These are phyloP conservation scores for Saturnispora besseyi DNA, from an alignment of 805 yeast species.

Conservation along the genomic window DNA sequence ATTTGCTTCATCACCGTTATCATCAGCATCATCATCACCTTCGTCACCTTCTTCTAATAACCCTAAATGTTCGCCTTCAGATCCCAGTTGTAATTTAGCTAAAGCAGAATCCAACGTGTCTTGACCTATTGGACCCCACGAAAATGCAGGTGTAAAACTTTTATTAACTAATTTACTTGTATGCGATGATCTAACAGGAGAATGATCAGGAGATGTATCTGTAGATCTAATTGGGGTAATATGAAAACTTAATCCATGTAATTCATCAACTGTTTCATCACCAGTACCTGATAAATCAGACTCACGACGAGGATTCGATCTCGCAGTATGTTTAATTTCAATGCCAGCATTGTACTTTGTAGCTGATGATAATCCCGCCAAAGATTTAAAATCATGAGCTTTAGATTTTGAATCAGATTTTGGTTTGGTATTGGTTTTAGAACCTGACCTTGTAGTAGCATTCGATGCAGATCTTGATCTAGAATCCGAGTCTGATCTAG, in stretches of 20 bases:
- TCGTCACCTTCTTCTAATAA: neutral
- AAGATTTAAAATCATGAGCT: constrained; percentile 5
- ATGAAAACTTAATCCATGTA: constrained; percentile 23
- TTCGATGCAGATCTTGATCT: constrained; percentile 1
- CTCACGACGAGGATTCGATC: constrained; percentile 1
- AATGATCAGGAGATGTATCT: constrained; percentile 18
- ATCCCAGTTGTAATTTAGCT: neutral
- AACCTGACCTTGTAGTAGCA: neutral
- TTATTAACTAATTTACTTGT: constrained; percentile 18
- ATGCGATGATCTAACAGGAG: constrained; percentile 10
- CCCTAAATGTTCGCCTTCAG: neutral
- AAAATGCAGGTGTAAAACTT: constrained; percentile 17
- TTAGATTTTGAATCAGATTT: constrained; percentile 7
- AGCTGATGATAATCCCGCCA: constrained; percentile 1
- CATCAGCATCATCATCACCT: neutral
- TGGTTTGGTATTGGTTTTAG: neutral
- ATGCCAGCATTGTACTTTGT: neutral
- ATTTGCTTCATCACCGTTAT: neutral
- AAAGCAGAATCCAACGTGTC: neutral
- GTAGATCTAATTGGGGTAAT: constrained; percentile 24
- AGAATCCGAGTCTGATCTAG: neutral
- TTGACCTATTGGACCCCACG: constrained; percentile 3
- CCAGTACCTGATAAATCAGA: constrained; percentile 1
- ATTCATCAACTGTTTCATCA: constrained; percentile 11
- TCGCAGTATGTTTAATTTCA: neutral